Evolutionary conservation across 2,329 filamentous ascomycete species (phyloP).

Genomic region (Cercospora brassicicola): DNA sequence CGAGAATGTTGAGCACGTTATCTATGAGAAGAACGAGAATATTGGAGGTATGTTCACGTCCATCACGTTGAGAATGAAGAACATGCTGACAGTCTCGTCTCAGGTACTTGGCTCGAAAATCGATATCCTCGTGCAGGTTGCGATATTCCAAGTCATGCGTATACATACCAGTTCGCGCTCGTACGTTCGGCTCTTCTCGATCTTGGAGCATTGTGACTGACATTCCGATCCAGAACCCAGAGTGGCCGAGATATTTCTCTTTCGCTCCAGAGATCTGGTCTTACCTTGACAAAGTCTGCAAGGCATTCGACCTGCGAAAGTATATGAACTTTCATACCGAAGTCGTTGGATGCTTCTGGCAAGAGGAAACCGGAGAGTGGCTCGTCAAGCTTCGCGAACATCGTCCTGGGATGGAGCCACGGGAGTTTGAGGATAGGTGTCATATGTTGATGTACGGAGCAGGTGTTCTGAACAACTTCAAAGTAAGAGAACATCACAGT

Average conservation of each 20-base stretch:
- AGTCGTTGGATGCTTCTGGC: conserved; percentile 51
- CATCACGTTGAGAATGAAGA: neutral
- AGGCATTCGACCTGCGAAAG: conserved; percentile 52
- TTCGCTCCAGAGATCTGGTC: conserved; percentile 50
- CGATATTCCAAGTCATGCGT: conserved; percentile 45
- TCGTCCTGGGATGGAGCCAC: conserved; percentile 35
- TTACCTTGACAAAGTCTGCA: conserved; percentile 52
- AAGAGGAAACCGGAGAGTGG: conserved; percentile 53
- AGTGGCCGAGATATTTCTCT: conserved; percentile 52
- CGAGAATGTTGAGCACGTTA: conserved; percentile 48
- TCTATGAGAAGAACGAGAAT: conserved; percentile 51
- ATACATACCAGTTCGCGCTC: conserved; percentile 20
- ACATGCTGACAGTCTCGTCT: conserved; percentile 13
- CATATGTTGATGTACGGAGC: conserved; percentile 48
- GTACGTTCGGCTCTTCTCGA: neutral
- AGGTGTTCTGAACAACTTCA: conserved; percentile 40
- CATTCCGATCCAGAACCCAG: conserved; percentile 37
- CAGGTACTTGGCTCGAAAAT: conserved; percentile 50
- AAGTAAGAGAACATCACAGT: neutral
- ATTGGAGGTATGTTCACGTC: conserved; percentile 30
- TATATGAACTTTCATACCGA: conserved; percentile 56
- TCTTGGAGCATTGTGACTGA: neutral
- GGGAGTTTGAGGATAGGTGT: conserved; percentile 47
- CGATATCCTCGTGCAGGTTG: conserved; percentile 43
- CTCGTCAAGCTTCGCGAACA: conserved; percentile 49